A percentile compares a stretch with the other conserved stretches of the same genome.
Conservation (phyloP, 148 eudicot species). For the Bassia scoparia region DNA sequence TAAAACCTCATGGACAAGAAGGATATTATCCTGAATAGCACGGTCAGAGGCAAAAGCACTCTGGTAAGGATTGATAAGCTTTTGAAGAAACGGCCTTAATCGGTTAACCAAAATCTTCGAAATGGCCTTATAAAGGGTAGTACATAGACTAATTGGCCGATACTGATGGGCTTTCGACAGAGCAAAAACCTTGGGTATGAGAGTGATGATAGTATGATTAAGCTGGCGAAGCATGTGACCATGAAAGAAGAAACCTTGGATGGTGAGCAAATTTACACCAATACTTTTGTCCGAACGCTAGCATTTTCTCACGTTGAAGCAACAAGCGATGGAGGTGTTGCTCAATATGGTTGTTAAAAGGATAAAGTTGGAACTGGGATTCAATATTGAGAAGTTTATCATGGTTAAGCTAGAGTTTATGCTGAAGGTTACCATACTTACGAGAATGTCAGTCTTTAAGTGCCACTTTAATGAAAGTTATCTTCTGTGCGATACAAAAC, state of each 20-base stretch:
- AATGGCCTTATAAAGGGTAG: background rate
- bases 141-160: background rate
- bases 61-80: background rate
- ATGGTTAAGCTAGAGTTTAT: background rate
- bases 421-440: background rate
- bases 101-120: background rate
- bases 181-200: background rate
- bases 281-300: background rate
- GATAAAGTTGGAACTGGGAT: background rate
- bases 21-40: too few relatives aligned
- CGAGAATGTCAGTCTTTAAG: background rate
- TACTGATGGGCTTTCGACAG: background rate
- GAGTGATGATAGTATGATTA: background rate
- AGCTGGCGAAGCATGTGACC: background rate
- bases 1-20: too few relatives aligned
- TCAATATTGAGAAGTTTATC: background rate
- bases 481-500: background rate
- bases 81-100: background rate
- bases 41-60: background rate
- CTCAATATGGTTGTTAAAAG: background rate
- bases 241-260: background rate
- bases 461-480: background rate
- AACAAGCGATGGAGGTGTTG: background rate
- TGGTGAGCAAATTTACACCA: background rate
- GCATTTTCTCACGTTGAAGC: background rate